Evolutionary conservation across 129 eudicot species (phyloP).

Genomic region (Arctium lappa): DNA sequence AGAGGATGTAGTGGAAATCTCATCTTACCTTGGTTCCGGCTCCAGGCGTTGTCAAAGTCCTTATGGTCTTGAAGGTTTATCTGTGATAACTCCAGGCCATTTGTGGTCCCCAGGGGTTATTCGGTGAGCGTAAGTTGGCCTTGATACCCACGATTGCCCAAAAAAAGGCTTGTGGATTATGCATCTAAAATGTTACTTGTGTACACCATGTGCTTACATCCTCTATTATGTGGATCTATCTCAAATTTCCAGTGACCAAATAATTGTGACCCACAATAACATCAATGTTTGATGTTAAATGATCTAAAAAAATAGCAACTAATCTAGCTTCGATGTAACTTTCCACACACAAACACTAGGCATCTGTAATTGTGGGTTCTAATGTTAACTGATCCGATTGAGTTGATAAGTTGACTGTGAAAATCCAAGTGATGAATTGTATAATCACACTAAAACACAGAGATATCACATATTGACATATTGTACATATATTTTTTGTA

Average conservation of each 20-base stretch:
- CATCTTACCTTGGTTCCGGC: too few relatives aligned
- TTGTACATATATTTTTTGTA: too few relatives aligned
- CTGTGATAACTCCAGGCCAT: too few relatives aligned
- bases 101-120: too few relatives aligned
- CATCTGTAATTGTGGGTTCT: neutral
- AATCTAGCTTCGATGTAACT: too few relatives aligned
- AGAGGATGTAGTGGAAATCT: too few relatives aligned
- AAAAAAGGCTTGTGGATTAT: neutral
- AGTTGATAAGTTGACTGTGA: neutral
- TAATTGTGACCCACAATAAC: neutral
- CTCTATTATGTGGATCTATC: neutral
- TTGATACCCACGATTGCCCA: too few relatives aligned
- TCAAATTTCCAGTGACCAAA: neutral
- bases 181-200: neutral
- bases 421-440: neutral
- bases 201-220: neutral
- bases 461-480: too few relatives aligned
- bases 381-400: neutral
- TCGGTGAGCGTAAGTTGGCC: too few relatives aligned
- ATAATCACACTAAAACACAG: neutral
- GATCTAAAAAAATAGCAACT: neutral
- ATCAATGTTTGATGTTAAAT: neutral
- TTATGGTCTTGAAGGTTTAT: too few relatives aligned
- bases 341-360: neutral
- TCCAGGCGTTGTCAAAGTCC: too few relatives aligned